A percentile compares a stretch with the other conserved stretches of the same genome.
Conservation (phyloP, 2,329 filamentous ascomycete species). For the Aotearoamyces nothofagi region DNA sequence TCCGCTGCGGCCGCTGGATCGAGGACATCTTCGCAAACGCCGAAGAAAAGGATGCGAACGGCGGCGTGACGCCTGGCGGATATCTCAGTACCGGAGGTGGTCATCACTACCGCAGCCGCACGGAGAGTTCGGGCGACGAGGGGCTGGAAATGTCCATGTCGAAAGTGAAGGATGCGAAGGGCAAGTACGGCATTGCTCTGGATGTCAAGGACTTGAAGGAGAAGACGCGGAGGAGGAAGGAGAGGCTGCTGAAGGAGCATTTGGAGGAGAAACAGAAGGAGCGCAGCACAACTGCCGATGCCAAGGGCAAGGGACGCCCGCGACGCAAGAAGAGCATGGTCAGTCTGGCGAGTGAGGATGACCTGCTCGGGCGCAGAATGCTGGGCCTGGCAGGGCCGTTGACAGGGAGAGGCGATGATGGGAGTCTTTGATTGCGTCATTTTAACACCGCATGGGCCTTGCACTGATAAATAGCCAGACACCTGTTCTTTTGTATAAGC, state of each 20-base stretch:
- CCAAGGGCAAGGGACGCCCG: constrained; percentile 5
- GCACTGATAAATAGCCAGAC: no score
- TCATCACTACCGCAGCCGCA: constrained; percentile 9
- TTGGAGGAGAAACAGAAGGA: constrained; percentile 18
- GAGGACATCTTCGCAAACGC: constrained; percentile 53
- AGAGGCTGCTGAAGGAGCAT: constrained; percentile 13
- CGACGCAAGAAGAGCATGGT: constrained; percentile 29
- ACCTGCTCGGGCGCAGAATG: constrained; percentile 39
- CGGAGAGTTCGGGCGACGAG: constrained; percentile 45
- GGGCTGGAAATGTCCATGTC: constrained; percentile 70
- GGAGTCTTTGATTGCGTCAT: no score
- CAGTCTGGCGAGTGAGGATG: constrained; percentile 38
- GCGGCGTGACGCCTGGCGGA: constrained; percentile 8
- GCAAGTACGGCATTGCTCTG: constrained; percentile 2
- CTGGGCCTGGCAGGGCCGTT: constrained; percentile 34
- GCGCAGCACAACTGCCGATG: constrained; percentile 5
- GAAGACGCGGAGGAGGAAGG: constrained; percentile 30
- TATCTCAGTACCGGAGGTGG: background rate
- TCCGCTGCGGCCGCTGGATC: constrained; percentile 69
- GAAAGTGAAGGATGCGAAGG: constrained; percentile 10
- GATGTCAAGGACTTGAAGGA: constrained; percentile 21
- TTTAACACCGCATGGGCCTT: no score
- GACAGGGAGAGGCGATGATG: constrained; percentile 18
- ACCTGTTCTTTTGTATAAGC: no score
- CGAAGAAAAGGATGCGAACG: constrained; percentile 21